Base-by-base conservation (phyloP, 2,329 filamentous ascomycete species). In the Colletotrichum salicis region DNA sequence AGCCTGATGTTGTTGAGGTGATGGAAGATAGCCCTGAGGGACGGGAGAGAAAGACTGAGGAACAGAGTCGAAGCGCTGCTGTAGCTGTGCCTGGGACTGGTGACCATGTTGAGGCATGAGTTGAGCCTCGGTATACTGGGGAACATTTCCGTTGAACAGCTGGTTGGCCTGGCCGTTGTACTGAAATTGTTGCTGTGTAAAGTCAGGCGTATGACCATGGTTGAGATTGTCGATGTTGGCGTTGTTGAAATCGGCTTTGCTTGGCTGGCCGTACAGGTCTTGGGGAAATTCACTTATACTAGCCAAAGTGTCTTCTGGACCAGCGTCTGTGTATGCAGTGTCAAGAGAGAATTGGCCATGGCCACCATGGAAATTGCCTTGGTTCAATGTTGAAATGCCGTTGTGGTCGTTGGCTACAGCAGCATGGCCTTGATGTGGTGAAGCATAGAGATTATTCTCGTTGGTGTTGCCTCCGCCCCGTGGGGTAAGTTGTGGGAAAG, bases 301-400 rank as follows among this genome's bases (percentile, higher is more conserved):
- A 52, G 82, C 78, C 67, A 84, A 79, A 52, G 84, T 76, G 57
- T 80, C 78, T 69, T 84, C 81, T 70, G 81, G 78, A 51, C 74
- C 74, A 15, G 79, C 70, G 35, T 80, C 79, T 54, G 78, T 74
- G 70, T 79, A 84, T 52, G 70, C 45, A 13, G 65, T 41, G 29
- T 73, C 71, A 37, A 71, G 51, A 24, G 60, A 35, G 54, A 73
- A 73, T 27, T 73, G 71, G 22, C 54, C 52, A 19, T 73, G 67
- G 6, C 67, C 64, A 22, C 64, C 55, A n/a, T 71, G 72, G 19
- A 67, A 73, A 27, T 51, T 62, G 11, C 64, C 63, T 13, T 74
- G 73, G 27, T 59, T 66, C 35, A 74, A 27, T 22, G 72, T 41
- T 19, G 71, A 61, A 11, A 65, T 63, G 55, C 29, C 22, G 19